Conservation (phyloP, 2,329 filamentous ascomycete genomes). For the Cercospora berteroae region DNA sequence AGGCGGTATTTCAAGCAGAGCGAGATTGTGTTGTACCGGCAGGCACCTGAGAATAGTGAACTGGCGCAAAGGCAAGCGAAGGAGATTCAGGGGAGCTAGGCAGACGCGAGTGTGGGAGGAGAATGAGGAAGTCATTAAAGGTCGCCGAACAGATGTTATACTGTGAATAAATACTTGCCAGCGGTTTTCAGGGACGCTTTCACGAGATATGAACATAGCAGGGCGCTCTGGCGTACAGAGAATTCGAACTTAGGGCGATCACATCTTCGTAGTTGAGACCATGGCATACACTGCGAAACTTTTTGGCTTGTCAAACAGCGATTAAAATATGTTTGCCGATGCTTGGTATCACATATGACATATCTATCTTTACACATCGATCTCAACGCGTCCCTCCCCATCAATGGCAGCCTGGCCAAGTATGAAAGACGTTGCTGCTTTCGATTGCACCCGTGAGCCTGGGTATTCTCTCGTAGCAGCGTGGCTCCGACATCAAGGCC, state of each 20-base stretch:
- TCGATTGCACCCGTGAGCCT: neutral
- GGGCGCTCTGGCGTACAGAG: neutral
- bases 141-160: neutral
- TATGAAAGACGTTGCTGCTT: neutral
- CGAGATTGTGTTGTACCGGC: slow-evolving; percentile 93
- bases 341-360: slow-evolving; percentile 5
- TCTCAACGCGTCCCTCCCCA: neutral
- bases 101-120: slow-evolving; percentile 30
- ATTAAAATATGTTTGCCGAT: neutral
- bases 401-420: neutral
- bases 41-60: slow-evolving; percentile 56
- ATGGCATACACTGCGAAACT: neutral
- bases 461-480: neutral
- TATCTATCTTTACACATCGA: slow-evolving; percentile 6
- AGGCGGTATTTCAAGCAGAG: slow-evolving; percentile 98
- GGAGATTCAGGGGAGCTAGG: slow-evolving; percentile 40
- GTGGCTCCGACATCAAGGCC: neutral
- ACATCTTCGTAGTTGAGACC: neutral
- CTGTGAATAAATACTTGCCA: neutral
- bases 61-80: slow-evolving; percentile 50
- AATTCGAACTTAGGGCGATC: neutral
- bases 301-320: neutral
- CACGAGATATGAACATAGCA: slow-evolving; percentile 1
- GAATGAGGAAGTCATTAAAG: neutral
- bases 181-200: neutral